These are phyloP conservation scores for Silene uniflora DNA, from an alignment of 148 eudicot species.

Conservation along the genomic window DNA sequence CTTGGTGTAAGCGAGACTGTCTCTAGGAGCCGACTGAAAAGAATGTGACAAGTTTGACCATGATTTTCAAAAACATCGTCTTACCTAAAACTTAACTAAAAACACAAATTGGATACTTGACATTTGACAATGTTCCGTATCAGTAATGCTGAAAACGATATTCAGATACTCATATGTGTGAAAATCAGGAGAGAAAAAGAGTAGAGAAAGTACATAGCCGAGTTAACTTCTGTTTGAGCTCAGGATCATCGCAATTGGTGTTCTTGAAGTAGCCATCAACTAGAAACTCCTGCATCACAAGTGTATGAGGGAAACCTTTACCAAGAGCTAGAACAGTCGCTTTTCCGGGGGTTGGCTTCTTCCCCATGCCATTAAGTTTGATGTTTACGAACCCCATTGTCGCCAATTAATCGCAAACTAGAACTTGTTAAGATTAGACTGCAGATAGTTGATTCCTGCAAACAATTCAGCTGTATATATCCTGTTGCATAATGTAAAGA, in stretches of 20 bases:
- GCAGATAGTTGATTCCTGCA: conserved; percentile 1
- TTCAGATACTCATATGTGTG: neutral
- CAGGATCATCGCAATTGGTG: conserved; percentile 86
- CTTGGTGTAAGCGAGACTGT: too few species aligned
- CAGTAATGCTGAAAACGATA: neutral
- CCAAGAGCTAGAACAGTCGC: conserved; percentile 84
- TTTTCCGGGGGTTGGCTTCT: conserved; percentile 51
- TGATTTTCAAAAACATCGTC: too few species aligned
- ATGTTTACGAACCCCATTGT: conserved; percentile 34
- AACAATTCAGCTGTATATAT: conserved; percentile 18
- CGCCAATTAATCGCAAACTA: conserved; percentile 12
- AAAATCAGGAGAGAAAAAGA: neutral
- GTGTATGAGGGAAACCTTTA: conserved; percentile 96
- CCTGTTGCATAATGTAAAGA: conserved; percentile 7
- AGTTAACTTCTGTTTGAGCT: conserved; percentile 78
- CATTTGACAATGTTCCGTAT: too few species aligned
- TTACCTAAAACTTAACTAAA: too few species aligned
- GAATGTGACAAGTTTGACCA: too few species aligned
- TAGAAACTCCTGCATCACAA: conserved; percentile 90
- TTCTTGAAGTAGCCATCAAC: conserved; percentile 92
- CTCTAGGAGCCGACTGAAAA: too few species aligned
- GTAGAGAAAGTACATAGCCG: conserved; percentile 60
- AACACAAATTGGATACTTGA: too few species aligned
- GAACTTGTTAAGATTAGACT: conserved; percentile 5
- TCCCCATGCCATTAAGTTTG: conserved; percentile 28